Percentiles rank a stretch among this genome's conserved stretches.
Evolutionary conservation across 345 rosid genomes (phyloP).

Genomic region (Citrus mangshanensis): DNA sequence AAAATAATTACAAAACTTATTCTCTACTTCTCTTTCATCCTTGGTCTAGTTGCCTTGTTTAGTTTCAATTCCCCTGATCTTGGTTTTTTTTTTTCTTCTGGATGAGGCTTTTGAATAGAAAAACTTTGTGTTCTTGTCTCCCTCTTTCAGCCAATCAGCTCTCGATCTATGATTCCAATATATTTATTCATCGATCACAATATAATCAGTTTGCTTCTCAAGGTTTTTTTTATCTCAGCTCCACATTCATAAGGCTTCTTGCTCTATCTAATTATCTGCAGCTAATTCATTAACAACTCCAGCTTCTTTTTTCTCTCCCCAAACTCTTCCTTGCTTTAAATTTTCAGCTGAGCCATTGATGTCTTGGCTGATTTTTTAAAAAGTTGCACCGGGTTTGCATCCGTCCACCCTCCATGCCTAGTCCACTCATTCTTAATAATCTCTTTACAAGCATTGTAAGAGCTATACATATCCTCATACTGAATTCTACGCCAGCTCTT

Average conservation of each 20-base stretch:
- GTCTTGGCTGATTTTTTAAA: background rate
- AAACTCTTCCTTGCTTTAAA: background rate
- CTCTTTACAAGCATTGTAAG: background rate
- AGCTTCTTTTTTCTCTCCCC: too few species aligned
- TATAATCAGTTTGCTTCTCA: too few species aligned
- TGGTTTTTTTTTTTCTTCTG: background rate
- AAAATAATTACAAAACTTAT: too few species aligned
- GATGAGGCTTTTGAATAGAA: background rate
- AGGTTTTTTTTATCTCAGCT: too few species aligned
- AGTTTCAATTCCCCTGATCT: background rate
- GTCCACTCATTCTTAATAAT: background rate
- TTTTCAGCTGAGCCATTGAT: background rate
- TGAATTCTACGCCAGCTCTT: too few species aligned
- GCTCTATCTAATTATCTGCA: too few species aligned
- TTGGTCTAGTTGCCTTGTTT: too few species aligned
- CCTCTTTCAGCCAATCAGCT: too few species aligned
- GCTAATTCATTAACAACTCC: rapidly evolving
- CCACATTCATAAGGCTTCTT: too few species aligned
- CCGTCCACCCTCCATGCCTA: background rate
- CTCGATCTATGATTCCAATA: background rate
- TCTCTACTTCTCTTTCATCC: too few species aligned
- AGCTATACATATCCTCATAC: background rate
- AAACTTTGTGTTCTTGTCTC: background rate
- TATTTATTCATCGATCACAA: background rate
- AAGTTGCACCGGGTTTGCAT: background rate